Evolutionary conservation across 2,329 filamentous ascomycete species (phyloP).

Genomic region (Trichoderma koningiopsis): DNA sequence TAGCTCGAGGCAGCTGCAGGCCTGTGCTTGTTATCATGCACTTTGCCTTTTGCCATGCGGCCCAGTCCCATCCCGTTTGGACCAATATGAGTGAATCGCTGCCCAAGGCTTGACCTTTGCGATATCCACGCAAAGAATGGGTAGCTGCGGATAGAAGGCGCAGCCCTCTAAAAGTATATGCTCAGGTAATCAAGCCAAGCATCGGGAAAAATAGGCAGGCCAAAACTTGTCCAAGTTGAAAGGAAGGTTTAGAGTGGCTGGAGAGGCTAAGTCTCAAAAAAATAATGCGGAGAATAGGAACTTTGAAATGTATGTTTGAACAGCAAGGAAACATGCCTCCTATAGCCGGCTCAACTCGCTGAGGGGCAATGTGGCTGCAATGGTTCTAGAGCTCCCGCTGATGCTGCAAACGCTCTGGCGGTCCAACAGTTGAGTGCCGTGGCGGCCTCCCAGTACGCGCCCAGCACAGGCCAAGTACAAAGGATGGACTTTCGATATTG

Average conservation of each 20-base stretch:
- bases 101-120: neutral
- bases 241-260: neutral
- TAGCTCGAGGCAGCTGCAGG: neutral
- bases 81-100: neutral
- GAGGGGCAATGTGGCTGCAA: too few relatives aligned
- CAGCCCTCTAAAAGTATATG: neutral
- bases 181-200: neutral
- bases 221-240: neutral
- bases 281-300: too few relatives aligned
- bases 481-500: neutral
- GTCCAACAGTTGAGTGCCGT: neutral
- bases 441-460: neutral
- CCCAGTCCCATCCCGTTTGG: neutral
- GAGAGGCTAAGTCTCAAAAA: neutral
- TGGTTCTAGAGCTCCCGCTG: too few relatives aligned
- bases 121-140: neutral
- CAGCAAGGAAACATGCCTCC: too few relatives aligned
- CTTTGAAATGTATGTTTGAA: too few relatives aligned
- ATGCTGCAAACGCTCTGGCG: too few relatives aligned
- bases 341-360: too few relatives aligned
- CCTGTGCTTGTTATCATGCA: neutral
- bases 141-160: neutral
- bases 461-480: neutral
- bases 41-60: neutral
- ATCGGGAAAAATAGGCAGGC: neutral